Evolutionary conservation across 495 filamentous ascomycete genomes (phyloP), one percentile per base, ranked within the genome.

Genomic region (Diplogelasinospora grovesii): DNA sequence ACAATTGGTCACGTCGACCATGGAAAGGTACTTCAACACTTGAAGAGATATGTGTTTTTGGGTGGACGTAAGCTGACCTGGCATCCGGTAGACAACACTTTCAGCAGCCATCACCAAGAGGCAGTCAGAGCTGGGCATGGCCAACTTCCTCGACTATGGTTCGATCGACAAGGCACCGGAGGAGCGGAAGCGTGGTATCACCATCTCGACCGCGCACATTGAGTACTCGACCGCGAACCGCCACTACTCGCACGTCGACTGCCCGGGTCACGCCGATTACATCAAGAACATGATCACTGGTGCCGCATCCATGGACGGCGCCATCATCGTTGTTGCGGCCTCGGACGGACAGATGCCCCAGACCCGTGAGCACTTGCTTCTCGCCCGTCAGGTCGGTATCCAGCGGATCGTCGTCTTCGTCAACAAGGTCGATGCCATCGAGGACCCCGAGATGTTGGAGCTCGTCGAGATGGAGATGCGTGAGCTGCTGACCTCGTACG

Each of bases 201-300:
- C 92, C 58, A 98, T 98, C 70, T 86, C 92, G 33, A 87, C 90
- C 27, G 87, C 92, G 47, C 92, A 98, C 71, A 94, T 98, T 68
- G 92, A 98, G 73, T 98, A 96, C 69, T 72, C 83, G 56, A 97
- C 92, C 60, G 84, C 94, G 4, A 63, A 61, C 52, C 80, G 93
- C 50, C 92, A 98, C 71, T 98, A 98, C 71, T 89, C 92, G 55
- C 92, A 98, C 78, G 92, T 98, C 71, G 92, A 98, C 78, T 98
- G 92, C 66, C 92, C 92, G 39, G 92, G 92, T 66, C 92, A 98
- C 80, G 92, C 92, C 61, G 92, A 98, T 87, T 98, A 97, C 75
- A 96, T 98, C 70, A 98, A 98, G 81, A 98, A 98, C 79, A 96
- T 96, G 89, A 96, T 96, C 65, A 95, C 89, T 50, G 89, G 89